These are phyloP conservation scores for Kalmanozyma brasiliensis DNA, from an alignment of 1,284 basidiomycete genomes.

Conservation along the genomic window DNA sequence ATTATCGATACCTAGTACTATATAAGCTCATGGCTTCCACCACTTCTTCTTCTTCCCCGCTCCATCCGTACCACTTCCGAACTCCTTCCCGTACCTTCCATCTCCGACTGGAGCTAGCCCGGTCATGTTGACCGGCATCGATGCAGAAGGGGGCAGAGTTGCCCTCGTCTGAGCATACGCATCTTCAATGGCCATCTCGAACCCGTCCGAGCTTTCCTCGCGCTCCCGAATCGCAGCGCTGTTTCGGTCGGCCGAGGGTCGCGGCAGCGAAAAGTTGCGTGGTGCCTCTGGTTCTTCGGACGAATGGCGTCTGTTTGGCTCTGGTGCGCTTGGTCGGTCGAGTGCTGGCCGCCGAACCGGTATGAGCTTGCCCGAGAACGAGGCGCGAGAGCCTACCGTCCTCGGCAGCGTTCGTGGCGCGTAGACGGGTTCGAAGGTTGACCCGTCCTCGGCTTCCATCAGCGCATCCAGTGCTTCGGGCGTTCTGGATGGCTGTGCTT, in stretches of 20 bases:
- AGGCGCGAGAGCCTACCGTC: slow-evolving; percentile 14
- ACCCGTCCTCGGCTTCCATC: slow-evolving; percentile 36
- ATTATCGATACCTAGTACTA: no score
- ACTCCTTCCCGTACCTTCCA: slow-evolving; percentile 1
- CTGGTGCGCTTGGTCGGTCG: background rate
- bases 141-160: slow-evolving; percentile 20
- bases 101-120: slow-evolving; percentile 3
- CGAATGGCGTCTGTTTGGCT: slow-evolving; percentile 13
- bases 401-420: slow-evolving; percentile 14
- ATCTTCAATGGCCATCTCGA: slow-evolving; percentile 20
- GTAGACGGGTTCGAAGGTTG: slow-evolving; percentile 24
- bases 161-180: slow-evolving; percentile 34
- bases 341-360: background rate
- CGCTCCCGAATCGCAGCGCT: background rate
- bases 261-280: slow-evolving; percentile 36
- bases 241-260: slow-evolving; percentile 5
- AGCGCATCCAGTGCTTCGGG: slow-evolving; percentile 11
- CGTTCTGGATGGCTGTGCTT: no score
- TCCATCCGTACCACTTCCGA: background rate
- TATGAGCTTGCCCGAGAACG: slow-evolving; percentile 5
- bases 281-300: slow-evolving; percentile 8
- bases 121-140: slow-evolving; percentile 14
- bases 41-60: slow-evolving; percentile 35
- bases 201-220: slow-evolving; percentile 27
- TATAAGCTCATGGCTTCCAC: slow-evolving; percentile 29